A percentile compares a stretch with the other conserved stretches of the same genome.
phyloP scores from a whole-genome alignment of 257 asterid species.

The Salvia miltiorrhiza region DNA sequence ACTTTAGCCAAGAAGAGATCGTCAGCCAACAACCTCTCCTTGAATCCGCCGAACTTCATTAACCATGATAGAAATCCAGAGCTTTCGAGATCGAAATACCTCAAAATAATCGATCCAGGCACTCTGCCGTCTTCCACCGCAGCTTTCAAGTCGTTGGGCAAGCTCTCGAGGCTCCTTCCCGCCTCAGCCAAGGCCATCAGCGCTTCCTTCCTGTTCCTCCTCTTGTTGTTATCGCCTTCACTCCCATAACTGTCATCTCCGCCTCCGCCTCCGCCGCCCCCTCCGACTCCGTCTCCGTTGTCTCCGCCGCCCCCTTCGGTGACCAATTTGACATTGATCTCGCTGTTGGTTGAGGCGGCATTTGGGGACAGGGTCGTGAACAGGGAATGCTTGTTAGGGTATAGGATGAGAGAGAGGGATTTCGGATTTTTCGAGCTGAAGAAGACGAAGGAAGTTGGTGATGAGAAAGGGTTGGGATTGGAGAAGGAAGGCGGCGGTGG shows the following conservation, averaged over 20 bases:
- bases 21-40: conserved; percentile 93
- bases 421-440: conserved; percentile 13
- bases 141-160: conserved; percentile 79
- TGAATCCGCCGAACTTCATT: conserved; percentile 79
- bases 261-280: conserved; percentile 52
- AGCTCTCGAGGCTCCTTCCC: conserved; percentile 71
- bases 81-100: conserved; percentile 70
- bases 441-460: conserved; percentile 11
- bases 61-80: conserved; percentile 67
- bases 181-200: conserved; percentile 58
- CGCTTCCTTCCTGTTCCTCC: conserved; percentile 51
- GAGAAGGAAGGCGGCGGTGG: conserved; percentile 21
- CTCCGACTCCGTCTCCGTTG: conserved; percentile 26
- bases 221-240: conserved; percentile 38
- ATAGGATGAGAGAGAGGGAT: conserved; percentile 8
- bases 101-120: conserved; percentile 62
- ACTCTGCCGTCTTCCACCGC: conserved; percentile 72
- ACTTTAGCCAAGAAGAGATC: conserved; percentile 90
- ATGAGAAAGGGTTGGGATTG: conserved; percentile 9
- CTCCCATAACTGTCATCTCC: conserved; percentile 24
- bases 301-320: conserved; percentile 31
- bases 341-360: conserved; percentile 29
- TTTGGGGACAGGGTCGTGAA: conserved; percentile 31
- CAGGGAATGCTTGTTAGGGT: conserved; percentile 15
- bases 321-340: conserved; percentile 22